phyloP scores from a whole-genome alignment of 345 rosid species.

The Geranium brycei region DNA sequence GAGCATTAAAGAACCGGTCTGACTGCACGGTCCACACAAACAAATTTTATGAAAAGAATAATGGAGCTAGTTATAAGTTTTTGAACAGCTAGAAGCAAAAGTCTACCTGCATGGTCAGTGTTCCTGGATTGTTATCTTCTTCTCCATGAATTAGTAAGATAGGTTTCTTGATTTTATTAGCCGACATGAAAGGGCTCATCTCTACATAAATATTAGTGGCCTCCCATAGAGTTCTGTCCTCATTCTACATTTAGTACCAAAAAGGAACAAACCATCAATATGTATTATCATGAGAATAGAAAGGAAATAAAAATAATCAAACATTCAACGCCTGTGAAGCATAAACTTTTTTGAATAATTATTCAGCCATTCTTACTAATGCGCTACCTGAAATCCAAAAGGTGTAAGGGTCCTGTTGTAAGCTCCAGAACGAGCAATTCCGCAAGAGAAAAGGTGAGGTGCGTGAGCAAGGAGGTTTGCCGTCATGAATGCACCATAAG shows the following conservation, averaged over 20 bases:
- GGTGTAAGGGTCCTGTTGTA: constrained; percentile 98
- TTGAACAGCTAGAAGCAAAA: background rate
- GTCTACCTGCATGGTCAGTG: constrained; percentile 93
- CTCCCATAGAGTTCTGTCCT: constrained; percentile 97
- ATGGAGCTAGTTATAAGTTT: background rate
- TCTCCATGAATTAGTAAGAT: constrained; percentile 94
- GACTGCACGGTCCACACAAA: constrained; percentile 37
- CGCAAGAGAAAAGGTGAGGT: constrained; percentile 91
- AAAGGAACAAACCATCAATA: constrained; percentile 9
- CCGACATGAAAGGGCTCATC: constrained; percentile 97
- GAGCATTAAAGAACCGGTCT: constrained; percentile 85
- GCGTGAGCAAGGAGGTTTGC: constrained; percentile 97
- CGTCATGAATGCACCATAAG: constrained; percentile 98
- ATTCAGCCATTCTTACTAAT: constrained; percentile 1
- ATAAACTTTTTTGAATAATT: background rate
- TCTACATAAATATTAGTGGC: constrained; percentile 73
- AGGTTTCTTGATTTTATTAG: constrained; percentile 89
- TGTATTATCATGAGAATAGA: background rate
- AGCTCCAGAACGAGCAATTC: constrained; percentile 97
- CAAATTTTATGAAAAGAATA: background rate
- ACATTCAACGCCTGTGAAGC: background rate
- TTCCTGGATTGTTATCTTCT: constrained; percentile 95
- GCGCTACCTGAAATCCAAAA: constrained; percentile 84
- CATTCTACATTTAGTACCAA: constrained; percentile 38
- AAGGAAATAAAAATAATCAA: background rate